These are phyloP conservation scores for Fusarium oxysporum DNA, from an alignment of 2,329 filamentous ascomycete genomes.

Conservation along the genomic window DNA sequence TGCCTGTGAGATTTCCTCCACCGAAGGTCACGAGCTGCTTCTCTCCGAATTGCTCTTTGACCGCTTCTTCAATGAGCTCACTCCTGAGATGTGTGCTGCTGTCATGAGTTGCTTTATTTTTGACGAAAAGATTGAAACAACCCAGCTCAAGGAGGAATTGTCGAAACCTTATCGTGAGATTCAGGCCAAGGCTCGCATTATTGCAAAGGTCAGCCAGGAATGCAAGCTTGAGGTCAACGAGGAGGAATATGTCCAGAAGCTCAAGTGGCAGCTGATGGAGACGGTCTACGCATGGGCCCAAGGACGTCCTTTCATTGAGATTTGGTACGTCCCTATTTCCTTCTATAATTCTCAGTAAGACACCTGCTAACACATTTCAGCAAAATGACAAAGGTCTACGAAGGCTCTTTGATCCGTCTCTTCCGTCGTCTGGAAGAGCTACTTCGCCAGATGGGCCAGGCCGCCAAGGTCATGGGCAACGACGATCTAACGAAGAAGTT, in stretches of 20 bases:
- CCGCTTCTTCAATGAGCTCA: constrained; percentile 96
- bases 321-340: constrained; percentile 71
- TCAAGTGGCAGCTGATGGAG: constrained; percentile 98
- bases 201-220: constrained; percentile 94
- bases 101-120: constrained; percentile 96
- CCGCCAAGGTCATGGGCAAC: constrained; percentile 97
- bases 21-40: constrained; percentile 89
- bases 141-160: constrained; percentile 83
- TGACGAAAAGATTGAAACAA: constrained; percentile 90
- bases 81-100: constrained; percentile 86
- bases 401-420: constrained; percentile 93
- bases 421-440: constrained; percentile 96
- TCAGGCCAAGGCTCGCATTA: constrained; percentile 84
- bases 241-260: constrained; percentile 88
- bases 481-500: constrained; percentile 95
- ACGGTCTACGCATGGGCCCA: constrained; percentile 93
- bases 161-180: constrained; percentile 88
- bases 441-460: constrained; percentile 93
- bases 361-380: constrained; percentile 59
- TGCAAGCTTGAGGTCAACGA: constrained; percentile 95
- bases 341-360: background rate
- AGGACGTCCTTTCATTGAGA: constrained; percentile 89
- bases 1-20: constrained; percentile 96
- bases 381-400: constrained; percentile 99
- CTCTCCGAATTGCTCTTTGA: constrained; percentile 95